These are phyloP conservation scores for Ceratobasidium sp. DNA, from an alignment of 1,284 basidiomycete species.

Conservation along the genomic window DNA sequence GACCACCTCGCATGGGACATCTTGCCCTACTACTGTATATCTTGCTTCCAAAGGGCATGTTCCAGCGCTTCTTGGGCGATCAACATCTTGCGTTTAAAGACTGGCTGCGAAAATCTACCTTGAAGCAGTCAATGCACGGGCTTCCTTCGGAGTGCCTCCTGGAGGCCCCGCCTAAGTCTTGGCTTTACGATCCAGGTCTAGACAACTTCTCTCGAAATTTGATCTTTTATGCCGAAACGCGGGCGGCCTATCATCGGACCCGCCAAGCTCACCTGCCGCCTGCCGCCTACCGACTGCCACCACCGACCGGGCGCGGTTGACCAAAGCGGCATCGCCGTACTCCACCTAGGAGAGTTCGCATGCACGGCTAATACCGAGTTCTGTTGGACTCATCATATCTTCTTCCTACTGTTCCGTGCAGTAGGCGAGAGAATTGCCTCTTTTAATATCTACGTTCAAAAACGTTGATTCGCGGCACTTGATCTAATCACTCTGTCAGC, in stretches of 20 bases:
- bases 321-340: slow-evolving; percentile 4
- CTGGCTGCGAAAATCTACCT: neutral
- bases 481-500: neutral
- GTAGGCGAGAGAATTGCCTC: slow-evolving; percentile 2
- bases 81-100: neutral
- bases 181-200: slow-evolving; percentile 19
- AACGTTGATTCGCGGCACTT: slow-evolving; percentile 13
- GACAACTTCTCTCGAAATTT: neutral
- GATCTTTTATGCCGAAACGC: neutral
- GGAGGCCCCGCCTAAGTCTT: slow-evolving; percentile 7
- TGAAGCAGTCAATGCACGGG: slow-evolving; percentile 7
- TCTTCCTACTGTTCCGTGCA: neutral
- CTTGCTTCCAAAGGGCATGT: neutral
- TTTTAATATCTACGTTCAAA: neutral
- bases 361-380: neutral
- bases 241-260: slow-evolving; percentile 31
- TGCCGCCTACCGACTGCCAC: slow-evolving; percentile 6
- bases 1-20: neutral
- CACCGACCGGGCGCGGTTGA: slow-evolving; percentile 11
- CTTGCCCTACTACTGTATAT: neutral
- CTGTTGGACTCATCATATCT: neutral
- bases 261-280: slow-evolving; percentile 25
- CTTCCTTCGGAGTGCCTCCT: slow-evolving; percentile 37
- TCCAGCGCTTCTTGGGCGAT: neutral
- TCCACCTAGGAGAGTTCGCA: neutral